phyloP scores from a whole-genome alignment of 2,329 filamentous ascomycete species.

The Periconia macrospinosa region DNA sequence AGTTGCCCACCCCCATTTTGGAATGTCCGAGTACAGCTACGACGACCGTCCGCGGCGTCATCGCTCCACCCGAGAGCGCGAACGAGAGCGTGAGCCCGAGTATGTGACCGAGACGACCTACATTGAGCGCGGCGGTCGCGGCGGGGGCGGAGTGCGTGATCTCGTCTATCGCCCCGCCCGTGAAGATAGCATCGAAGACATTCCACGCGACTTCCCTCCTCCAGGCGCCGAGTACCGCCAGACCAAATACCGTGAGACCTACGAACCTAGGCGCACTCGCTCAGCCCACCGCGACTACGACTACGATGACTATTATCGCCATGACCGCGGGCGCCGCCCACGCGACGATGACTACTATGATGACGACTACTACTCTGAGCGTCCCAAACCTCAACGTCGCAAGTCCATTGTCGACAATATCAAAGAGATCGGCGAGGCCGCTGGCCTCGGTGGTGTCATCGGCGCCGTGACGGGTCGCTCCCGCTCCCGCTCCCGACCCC shows the following conservation, averaged over 20 bases:
- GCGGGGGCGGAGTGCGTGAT: constrained; percentile 47
- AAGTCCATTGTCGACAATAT: constrained; percentile 60
- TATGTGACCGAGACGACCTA: constrained; percentile 55
- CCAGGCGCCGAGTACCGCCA: constrained; percentile 57
- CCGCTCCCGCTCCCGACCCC: constrained; percentile 63
- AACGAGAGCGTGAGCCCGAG: constrained; percentile 50
- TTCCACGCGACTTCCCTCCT: constrained; percentile 81
- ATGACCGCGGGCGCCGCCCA: constrained; percentile 49
- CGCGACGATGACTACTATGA: constrained; percentile 51
- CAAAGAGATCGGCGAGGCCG: constrained; percentile 58
- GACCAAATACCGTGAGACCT: constrained; percentile 52
- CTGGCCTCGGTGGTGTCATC: constrained; percentile 60
- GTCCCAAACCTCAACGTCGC: constrained; percentile 50
- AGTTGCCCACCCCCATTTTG: neutral
- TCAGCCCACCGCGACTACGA: constrained; percentile 66
- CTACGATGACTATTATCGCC: constrained; percentile 50
- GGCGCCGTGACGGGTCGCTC: constrained; percentile 56
- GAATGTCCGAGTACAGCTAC: constrained; percentile 55
- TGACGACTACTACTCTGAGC: constrained; percentile 48
- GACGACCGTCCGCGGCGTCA: constrained; percentile 52
- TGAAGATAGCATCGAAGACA: constrained; percentile 83
- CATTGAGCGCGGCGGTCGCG: constrained; percentile 52
- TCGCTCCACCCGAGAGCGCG: constrained; percentile 37
- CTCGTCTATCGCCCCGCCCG: constrained; percentile 58
- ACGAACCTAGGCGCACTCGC: constrained; percentile 60